phyloP scores from a whole-genome alignment of 1,284 basidiomycete species.

The Neolentinus lepideus region DNA sequence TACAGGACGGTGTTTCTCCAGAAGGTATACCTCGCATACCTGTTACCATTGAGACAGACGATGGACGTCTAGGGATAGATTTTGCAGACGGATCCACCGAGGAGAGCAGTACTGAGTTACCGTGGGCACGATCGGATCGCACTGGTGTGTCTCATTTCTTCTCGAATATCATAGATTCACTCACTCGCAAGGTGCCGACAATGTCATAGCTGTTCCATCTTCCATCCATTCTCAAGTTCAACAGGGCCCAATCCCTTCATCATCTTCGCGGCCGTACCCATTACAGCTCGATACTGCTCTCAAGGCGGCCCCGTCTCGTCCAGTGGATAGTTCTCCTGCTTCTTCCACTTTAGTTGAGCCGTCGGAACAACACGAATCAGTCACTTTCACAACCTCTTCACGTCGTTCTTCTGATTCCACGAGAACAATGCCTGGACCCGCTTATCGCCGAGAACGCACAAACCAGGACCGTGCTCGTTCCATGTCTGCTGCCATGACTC shows the following conservation, averaged over 20 bases:
- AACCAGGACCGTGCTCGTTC: slow-evolving; percentile 67
- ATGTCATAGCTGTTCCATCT: slow-evolving; percentile 4
- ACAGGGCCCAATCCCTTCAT: slow-evolving; percentile 18
- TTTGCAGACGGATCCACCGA: slow-evolving; percentile 40
- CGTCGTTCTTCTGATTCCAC: slow-evolving; percentile 52
- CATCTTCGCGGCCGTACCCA: slow-evolving; percentile 32
- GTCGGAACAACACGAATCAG: slow-evolving; percentile 7
- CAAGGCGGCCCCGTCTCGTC: slow-evolving; percentile 24
- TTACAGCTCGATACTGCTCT: slow-evolving; percentile 41
- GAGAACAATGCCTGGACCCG: slow-evolving; percentile 37
- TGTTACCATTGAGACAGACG: slow-evolving; percentile 18
- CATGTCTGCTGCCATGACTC: slow-evolving; percentile 54
- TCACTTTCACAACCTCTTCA: slow-evolving; percentile 9
- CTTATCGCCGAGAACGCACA: slow-evolving; percentile 45
- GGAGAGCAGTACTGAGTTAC: slow-evolving; percentile 52
- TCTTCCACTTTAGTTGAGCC: slow-evolving; percentile 42
- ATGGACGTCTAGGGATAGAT: slow-evolving; percentile 48
- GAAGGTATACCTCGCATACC: background rate
- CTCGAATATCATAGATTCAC: background rate
- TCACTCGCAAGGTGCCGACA: background rate
- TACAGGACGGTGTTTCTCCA: background rate
- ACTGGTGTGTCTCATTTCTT: background rate
- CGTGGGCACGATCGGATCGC: slow-evolving; percentile 38
- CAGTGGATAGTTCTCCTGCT: slow-evolving; percentile 43
- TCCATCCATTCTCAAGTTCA: slow-evolving; percentile 14